Conservation (phyloP, 768 basidiomycete species). For the Hypholoma fasciculare region DNA sequence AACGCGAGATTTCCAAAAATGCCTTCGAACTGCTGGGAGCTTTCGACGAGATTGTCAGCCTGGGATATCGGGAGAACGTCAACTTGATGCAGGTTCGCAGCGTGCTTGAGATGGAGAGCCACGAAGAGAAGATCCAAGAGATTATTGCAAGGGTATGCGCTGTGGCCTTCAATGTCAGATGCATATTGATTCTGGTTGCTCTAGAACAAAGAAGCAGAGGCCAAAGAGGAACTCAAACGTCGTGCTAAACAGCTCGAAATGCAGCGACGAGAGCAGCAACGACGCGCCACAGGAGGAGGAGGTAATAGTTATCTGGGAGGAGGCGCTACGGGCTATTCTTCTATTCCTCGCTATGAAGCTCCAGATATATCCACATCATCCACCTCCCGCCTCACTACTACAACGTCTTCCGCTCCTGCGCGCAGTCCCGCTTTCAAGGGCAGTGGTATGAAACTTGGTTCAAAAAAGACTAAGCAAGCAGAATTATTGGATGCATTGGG, state of each 20-base stretch:
- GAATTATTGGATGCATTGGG: constrained; percentile 89
- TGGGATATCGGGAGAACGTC: constrained; percentile 83
- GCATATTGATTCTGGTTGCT: background rate
- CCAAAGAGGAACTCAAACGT: constrained; percentile 97
- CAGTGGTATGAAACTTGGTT: constrained; percentile 94
- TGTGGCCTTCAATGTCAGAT: background rate
- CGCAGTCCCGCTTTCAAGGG: constrained; percentile 87
- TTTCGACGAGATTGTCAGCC: constrained; percentile 93
- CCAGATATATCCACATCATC: constrained; percentile 47
- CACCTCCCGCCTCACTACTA: constrained; percentile 37
- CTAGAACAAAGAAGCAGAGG: constrained; percentile 99
- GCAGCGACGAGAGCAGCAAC: constrained; percentile 93
- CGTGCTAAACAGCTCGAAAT: constrained; percentile 97
- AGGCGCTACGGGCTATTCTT: constrained; percentile 67
- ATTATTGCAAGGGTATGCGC: constrained; percentile 89
- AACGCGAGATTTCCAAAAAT: constrained; percentile 87
- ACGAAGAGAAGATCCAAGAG: constrained; percentile 95
- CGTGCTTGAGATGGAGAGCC: constrained; percentile 86
- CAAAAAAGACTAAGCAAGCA: constrained; percentile 87
- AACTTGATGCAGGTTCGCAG: constrained; percentile 78
- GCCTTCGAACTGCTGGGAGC: constrained; percentile 93
- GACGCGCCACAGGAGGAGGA: constrained; percentile 53
- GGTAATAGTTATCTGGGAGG: constrained; percentile 65
- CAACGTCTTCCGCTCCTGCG: constrained; percentile 39
- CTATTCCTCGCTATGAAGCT: constrained; percentile 71